Evolutionary conservation across 805 yeast genomes (phyloP).

Genomic region (Zygotorulaspora sp.): DNA sequence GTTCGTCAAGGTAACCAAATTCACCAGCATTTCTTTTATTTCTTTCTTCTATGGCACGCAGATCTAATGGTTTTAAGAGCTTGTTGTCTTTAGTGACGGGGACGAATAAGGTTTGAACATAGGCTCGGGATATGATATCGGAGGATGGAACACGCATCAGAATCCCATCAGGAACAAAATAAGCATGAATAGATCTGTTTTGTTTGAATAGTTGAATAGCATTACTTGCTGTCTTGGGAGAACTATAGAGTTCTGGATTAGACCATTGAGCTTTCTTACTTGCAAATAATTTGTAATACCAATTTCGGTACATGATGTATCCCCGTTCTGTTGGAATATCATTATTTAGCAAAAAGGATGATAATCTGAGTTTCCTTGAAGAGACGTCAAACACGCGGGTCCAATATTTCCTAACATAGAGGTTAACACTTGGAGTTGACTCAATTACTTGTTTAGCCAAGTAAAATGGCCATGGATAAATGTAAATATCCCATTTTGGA

Average conservation of each 20-base stretch:
- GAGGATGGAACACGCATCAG: slow-evolving; percentile 82
- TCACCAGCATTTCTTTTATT: slow-evolving; percentile 40
- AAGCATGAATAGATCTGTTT: slow-evolving; percentile 43
- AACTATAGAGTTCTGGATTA: slow-evolving; percentile 49
- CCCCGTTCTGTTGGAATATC: slow-evolving; percentile 71
- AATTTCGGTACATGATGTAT: slow-evolving; percentile 50
- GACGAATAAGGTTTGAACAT: slow-evolving; percentile 63
- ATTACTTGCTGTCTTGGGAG: slow-evolving; percentile 49
- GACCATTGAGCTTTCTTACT: slow-evolving; percentile 34
- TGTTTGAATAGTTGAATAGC: slow-evolving; percentile 43
- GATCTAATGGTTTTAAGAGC: slow-evolving; percentile 41
- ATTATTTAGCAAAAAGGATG: slow-evolving; percentile 71
- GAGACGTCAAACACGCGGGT: slow-evolving; percentile 48
- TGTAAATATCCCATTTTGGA: neutral
- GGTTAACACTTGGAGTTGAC: slow-evolving; percentile 28
- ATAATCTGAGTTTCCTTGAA: slow-evolving; percentile 57
- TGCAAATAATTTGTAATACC: slow-evolving; percentile 42
- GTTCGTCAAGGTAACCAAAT: slow-evolving; percentile 42
- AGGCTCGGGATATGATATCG: slow-evolving; percentile 67
- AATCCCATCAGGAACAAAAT: slow-evolving; percentile 75
- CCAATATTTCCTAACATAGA: slow-evolving; percentile 56
- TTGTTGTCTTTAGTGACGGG: slow-evolving; percentile 78
- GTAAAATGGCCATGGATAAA: slow-evolving; percentile 9
- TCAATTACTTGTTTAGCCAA: slow-evolving; percentile 26
- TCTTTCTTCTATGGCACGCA: slow-evolving; percentile 31